Evolutionary conservation across 2,329 filamentous ascomycete genomes (phyloP).

Genomic region (Monosporascus sp.): DNA sequence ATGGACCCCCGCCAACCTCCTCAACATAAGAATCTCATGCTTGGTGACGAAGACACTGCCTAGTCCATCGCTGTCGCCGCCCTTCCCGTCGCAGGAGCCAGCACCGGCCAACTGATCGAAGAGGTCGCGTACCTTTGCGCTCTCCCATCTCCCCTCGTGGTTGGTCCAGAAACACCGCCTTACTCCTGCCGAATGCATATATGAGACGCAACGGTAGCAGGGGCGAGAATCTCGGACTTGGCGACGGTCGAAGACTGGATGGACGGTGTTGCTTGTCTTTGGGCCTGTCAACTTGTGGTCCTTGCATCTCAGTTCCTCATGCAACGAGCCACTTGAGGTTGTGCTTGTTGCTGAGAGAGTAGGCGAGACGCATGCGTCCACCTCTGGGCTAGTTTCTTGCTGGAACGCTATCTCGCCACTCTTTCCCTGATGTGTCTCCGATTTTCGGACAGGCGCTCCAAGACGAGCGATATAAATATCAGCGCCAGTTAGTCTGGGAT

Average conservation of each 20-base stretch:
- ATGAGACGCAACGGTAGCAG: slow-evolving; percentile 46
- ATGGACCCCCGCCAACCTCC: slow-evolving; percentile 8
- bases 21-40: slow-evolving; percentile 45
- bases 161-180: slow-evolving; percentile 50
- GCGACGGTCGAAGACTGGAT: not conserved
- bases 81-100: slow-evolving; percentile 13
- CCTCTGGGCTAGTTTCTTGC: not conserved
- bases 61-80: slow-evolving; percentile 15
- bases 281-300: slow-evolving; percentile 1
- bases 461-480: slow-evolving; percentile 47
- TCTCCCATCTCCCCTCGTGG: slow-evolving; percentile 41
- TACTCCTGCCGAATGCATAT: slow-evolving; percentile 47
- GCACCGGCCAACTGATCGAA: slow-evolving; percentile 38
- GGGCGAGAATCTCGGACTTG: slow-evolving; percentile 36
- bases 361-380: not conserved
- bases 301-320: slow-evolving; percentile 39
- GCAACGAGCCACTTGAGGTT: slow-evolving; percentile 32
- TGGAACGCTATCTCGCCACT: not conserved
- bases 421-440: not conserved
- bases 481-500: slow-evolving; percentile 40
- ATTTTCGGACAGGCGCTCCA: slow-evolving; percentile 15
- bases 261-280: not conserved
- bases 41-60: slow-evolving; percentile 45
- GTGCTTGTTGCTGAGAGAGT: not conserved
- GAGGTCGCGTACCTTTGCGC: slow-evolving; percentile 43